Evolutionary conservation across 73 alveolate species (phyloP), one percentile per base, ranked within the genome.

Genomic region (Paramecium octaurelia): DNA sequence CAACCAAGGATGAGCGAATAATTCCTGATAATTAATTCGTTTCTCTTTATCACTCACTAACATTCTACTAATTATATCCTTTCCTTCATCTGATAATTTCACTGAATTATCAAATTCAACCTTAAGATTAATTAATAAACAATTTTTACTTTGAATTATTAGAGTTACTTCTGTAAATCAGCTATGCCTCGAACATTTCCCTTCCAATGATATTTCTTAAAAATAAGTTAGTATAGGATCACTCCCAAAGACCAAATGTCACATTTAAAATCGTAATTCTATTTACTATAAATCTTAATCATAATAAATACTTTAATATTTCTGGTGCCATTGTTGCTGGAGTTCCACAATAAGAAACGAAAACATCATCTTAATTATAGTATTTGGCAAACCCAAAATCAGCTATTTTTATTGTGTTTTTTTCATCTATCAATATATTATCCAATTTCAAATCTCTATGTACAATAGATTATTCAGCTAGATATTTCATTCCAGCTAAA

Each of bases 391-490:
- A 87, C 27, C 93, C 93, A 68, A 87, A 87, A 68, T 87, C 93
- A 10, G 93, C 93, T 48, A 87, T 73, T 77, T 87, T 87, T 40
- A 87, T 42, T 20, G 16, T 60, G 58, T 64, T 64, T 38, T 87
- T 80, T 6, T 38, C 20, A 40, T 86, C 76, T 21, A 95, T 93
- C 40, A 95, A 59, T 16, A 95, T 85, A 76, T 97, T 97, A 86
- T 96, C 99, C 6, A 97, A 97, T 86, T 97, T 97, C 44, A 97
- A 46, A 86, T 97, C 99, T 86, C 99, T 38, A 83, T 97, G 98
- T 31, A 93, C 94, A 44, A 96, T 93, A 18, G 93, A 93, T 57
- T 92, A 71, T 24, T 91, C 89, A 86, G 96, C 97, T 4, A 97
- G 84, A 73, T 95, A 96, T 60, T 94, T 85, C 76, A 96, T 31